Percentiles rank a stretch among this genome's conserved stretches.
These are phyloP conservation scores for Pichiaceae sp. DNA, from an alignment of 1,139 yeast species.

Conservation along the genomic window DNA sequence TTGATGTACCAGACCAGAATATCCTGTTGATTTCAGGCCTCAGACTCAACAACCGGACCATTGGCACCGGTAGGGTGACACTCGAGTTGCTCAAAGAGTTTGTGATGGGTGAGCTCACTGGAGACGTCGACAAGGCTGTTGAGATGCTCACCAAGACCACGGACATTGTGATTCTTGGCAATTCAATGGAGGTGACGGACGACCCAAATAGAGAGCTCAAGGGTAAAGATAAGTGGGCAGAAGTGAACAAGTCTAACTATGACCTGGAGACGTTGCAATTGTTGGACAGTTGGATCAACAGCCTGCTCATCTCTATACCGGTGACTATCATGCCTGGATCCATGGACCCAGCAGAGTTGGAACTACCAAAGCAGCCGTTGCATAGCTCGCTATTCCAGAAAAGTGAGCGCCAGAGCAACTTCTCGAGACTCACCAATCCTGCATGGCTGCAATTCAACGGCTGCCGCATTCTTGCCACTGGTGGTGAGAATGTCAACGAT, in stretches of 20 bases:
- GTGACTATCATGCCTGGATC: conserved; percentile 80
- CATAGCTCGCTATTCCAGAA: conserved; percentile 63
- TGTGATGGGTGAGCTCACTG: conserved; percentile 54
- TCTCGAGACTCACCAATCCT: conserved; percentile 65
- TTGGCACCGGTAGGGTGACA: conserved; percentile 35
- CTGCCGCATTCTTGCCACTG: conserved; percentile 54
- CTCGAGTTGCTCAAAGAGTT: conserved; percentile 63
- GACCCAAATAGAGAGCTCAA: conserved; percentile 10
- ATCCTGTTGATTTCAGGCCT: conserved; percentile 39
- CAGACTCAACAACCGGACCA: conserved; percentile 30
- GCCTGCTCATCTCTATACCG: conserved; percentile 53
- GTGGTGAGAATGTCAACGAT: conserved; percentile 83
- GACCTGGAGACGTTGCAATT: conserved; percentile 33
- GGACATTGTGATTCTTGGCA: conserved; percentile 64
- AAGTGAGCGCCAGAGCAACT: conserved; percentile 36
- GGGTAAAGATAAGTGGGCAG: conserved; percentile 42
- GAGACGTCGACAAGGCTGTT: conserved; percentile 17
- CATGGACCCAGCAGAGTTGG: conserved; percentile 72
- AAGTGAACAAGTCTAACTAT: conserved; percentile 43
- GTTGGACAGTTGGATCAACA: conserved; percentile 52
- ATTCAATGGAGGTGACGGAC: conserved; percentile 42
- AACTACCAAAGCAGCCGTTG: conserved; percentile 85
- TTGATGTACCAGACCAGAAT: conserved; percentile 7
- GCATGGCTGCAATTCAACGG: conserved; percentile 53
- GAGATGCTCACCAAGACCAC: conserved; percentile 28